Evolutionary conservation across 129 eudicot species (phyloP).

Genomic region (Flaveria brownii): DNA sequence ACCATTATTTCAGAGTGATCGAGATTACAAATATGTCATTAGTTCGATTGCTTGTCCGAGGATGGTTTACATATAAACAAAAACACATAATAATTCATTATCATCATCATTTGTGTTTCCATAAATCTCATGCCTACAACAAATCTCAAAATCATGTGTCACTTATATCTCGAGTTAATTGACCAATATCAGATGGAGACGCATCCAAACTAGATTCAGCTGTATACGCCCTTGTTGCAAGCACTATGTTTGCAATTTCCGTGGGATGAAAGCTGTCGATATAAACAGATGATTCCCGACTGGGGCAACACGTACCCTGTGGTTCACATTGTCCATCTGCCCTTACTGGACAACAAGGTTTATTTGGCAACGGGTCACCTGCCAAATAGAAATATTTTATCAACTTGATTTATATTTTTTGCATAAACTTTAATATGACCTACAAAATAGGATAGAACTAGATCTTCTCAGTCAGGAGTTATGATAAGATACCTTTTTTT

Average conservation of each 20-base stretch:
- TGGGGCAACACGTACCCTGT: constrained; percentile 23
- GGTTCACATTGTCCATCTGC: constrained; percentile 41
- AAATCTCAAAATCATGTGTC: not conserved
- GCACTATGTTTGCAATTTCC: constrained; percentile 14
- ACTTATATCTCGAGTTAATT: not conserved
- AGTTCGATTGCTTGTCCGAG: not conserved
- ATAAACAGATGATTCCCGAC: constrained; percentile 30
- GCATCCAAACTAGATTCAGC: constrained; percentile 15
- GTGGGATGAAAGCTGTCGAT: constrained; percentile 44
- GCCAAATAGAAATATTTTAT: not conserved
- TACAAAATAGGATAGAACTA: no score
- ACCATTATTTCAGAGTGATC: not conserved
- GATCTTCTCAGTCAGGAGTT: no score
- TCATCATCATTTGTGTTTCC: not conserved
- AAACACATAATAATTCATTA: constrained; percentile 7
- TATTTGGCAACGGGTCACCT: constrained; percentile 23
- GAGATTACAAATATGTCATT: not conserved
- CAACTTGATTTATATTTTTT: not conserved
- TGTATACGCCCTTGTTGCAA: constrained; percentile 30
- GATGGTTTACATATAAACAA: not conserved
- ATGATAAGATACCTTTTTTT: no score
- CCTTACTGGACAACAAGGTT: constrained; percentile 38
- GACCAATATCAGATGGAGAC: constrained; percentile 24
- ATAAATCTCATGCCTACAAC: constrained; percentile 4
- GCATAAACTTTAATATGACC: not conserved